Percentiles rank a stretch among this genome's conserved stretches.
These are phyloP conservation scores for Fusarium verticillioides DNA, from an alignment of 2,329 filamentous ascomycete genomes.

Conservation along the genomic window DNA sequence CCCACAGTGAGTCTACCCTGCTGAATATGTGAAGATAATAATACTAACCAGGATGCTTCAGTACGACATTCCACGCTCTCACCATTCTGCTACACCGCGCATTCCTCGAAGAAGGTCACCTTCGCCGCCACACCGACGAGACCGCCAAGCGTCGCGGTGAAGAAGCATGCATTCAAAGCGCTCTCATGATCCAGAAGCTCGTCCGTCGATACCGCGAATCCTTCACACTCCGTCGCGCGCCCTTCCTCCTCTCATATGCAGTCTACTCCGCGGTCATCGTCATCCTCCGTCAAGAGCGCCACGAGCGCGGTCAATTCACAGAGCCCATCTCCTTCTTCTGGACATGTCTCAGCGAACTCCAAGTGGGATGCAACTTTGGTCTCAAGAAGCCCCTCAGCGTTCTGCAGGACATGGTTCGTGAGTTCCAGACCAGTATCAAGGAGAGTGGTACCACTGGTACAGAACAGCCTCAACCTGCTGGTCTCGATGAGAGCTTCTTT, in stretches of 20 bases:
- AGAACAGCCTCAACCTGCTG: constrained; percentile 36
- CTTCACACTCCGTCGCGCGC: constrained; percentile 53
- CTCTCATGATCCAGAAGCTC: constrained; percentile 51
- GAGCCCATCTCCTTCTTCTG: constrained; percentile 53
- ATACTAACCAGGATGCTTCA: constrained; percentile 18
- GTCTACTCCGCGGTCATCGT: constrained; percentile 52
- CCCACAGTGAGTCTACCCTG: constrained; percentile 40
- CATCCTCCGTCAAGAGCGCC: constrained; percentile 47
- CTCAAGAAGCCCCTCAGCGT: constrained; percentile 51
- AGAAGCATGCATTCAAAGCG: constrained; percentile 48
- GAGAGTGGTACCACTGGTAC: constrained; percentile 38
- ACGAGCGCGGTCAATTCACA: constrained; percentile 46
- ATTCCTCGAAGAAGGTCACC: constrained; percentile 52
- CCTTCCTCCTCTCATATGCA: constrained; percentile 56
- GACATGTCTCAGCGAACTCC: constrained; percentile 50
- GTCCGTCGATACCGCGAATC: constrained; percentile 51
- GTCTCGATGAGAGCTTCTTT: constrained; percentile 48
- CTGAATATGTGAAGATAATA: not conserved
- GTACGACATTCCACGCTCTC: constrained; percentile 54
- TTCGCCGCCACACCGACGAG: constrained; percentile 44
- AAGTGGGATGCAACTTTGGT: constrained; percentile 51
- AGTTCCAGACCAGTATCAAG: constrained; percentile 46
- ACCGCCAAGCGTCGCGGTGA: constrained; percentile 42
- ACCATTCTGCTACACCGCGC: constrained; percentile 58
- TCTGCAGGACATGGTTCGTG: constrained; percentile 48